Conservation (phyloP, 2,329 filamentous ascomycete species). For the Alternaria triticimaculans region DNA sequence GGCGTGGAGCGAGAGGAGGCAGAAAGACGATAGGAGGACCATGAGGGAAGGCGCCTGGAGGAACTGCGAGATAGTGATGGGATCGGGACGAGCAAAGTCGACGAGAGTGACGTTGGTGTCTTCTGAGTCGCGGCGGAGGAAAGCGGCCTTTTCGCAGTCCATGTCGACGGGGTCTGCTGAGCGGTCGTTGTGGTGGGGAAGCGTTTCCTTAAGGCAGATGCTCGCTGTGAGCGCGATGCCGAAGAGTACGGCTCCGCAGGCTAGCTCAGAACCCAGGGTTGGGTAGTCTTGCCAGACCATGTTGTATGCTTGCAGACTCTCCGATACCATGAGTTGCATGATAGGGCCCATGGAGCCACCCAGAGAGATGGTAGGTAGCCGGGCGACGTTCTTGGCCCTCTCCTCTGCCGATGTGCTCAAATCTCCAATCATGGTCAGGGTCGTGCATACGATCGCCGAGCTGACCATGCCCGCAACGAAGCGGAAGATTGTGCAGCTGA, state of each 20-base stretch:
- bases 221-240: conserved; percentile 50
- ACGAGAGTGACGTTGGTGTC: conserved; percentile 44
- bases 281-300: conserved; percentile 54
- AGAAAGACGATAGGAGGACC: conserved; percentile 57
- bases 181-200: conserved; percentile 36
- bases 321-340: conserved; percentile 52
- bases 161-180: conserved; percentile 30
- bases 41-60: conserved; percentile 55
- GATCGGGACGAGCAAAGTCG: conserved; percentile 49
- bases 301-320: conserved; percentile 50
- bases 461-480: conserved; percentile 54
- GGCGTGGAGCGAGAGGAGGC: conserved; percentile 63
- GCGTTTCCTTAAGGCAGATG: conserved; percentile 51
- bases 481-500: conserved; percentile 52
- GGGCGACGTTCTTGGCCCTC: conserved; percentile 52
- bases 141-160: conserved; percentile 56
- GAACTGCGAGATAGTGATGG: conserved; percentile 54
- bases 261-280: conserved; percentile 53
- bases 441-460: conserved; percentile 54
- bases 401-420: conserved; percentile 46
- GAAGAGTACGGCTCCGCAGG: conserved; percentile 52
- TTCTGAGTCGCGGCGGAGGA: conserved; percentile 50
- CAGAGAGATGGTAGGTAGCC: conserved; percentile 53
- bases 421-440: conserved; percentile 57
- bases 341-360: conserved; percentile 56